Evolutionary conservation across 2,329 filamentous ascomycete species (phyloP), one percentile per base, ranked within the genome.

Genomic region (Torrubiella hemipterigena): DNA sequence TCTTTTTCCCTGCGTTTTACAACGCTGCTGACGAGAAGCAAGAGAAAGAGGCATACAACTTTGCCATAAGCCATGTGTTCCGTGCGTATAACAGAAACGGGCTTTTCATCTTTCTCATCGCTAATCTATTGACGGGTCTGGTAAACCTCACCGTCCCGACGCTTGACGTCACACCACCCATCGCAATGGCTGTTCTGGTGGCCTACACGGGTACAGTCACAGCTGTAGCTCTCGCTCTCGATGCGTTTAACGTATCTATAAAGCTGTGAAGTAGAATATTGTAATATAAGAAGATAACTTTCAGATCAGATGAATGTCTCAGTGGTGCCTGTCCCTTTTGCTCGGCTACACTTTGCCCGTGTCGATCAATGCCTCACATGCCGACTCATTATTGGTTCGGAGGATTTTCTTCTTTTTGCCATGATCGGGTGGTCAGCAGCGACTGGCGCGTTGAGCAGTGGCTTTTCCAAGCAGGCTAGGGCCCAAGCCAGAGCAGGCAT

Each of bases 131-230:
- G 39, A 98, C 91, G 1, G 91, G 91, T 0, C 50, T 85, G 12
- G 79, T 96, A 32, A 98, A 98, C 52, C 65, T 98, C 66, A 82
- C 77, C 4, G 55, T 96, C 33, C 77, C 79, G 23, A 98, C 91
- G 3, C 57, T 96, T 41, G 70, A 89, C 49, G 74, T 81, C 40
- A 66, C 65, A 5, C 69, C 73, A 7, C 45, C 68, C 4, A 53
- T 61, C 34, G 73, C 86, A 0, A 83, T 94, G 73, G 76, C 54
- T 0, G 74, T 95, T 20, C 54, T 98, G 40, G 55, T 84, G 15
- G 71, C 54, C 5, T 96, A 96, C 54, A 77, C 78, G 30, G 69
- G 61, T 3, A 57, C 67, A 1, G 38, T 95, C 27, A 80, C 82
- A 1, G 70, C 55, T 1, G 50, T 83, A 29, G 89, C 85, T 2